Evolutionary conservation across 345 rosid species (phyloP), one percentile per base, ranked within the genome.

Genomic region (Melaleuca quinquenervia): DNA sequence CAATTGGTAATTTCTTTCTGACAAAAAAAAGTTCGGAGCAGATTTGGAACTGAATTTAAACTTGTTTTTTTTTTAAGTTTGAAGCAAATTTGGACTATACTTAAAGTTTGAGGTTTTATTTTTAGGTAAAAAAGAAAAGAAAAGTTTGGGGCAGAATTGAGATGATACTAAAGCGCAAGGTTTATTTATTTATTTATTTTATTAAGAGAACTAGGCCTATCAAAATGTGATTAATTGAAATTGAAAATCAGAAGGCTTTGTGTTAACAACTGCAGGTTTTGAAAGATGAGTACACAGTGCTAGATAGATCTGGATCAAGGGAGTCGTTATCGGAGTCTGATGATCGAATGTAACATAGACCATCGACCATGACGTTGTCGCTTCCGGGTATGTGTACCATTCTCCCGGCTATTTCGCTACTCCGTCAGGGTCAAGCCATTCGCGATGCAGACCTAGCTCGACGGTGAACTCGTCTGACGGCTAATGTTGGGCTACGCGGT

Each of bases 401-500:
- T n/a, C 8, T 58, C 70, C 8, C 29, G 18, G 13, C 36, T n/a
- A 58, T 58, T 13, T n/a, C 70, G 29, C 4, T 0, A 58, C 12
- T 58, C 6, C 5, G 18, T 1, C 12, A 32, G 0, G 13, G 70
- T n/a, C 70, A 2, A n/a, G 70, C 32, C 70, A 58, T 58, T n/a
- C 0, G 0, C 9, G 12, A 58, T 6, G 70, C 70, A n/a, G 13
- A n/a, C 70, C 36, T 6, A 13, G 36, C 70, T 58, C 29, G 18
- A 64, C 0, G 1, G 0, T 32, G 13, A 45, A 70, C 32, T 36
- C 48, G 5, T 5, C 3, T 18, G 12, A 70, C 3, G 44, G 36
- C 36, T 0, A 36, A 70, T 70, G 48, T 36, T 5, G 78, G 78
- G 44, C 78, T 70, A 70, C 78, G 78, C 78, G 48, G 26, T 70